These are phyloP conservation scores for Prunus mira DNA, from an alignment of 306 rosid species.

Conservation along the genomic window DNA sequence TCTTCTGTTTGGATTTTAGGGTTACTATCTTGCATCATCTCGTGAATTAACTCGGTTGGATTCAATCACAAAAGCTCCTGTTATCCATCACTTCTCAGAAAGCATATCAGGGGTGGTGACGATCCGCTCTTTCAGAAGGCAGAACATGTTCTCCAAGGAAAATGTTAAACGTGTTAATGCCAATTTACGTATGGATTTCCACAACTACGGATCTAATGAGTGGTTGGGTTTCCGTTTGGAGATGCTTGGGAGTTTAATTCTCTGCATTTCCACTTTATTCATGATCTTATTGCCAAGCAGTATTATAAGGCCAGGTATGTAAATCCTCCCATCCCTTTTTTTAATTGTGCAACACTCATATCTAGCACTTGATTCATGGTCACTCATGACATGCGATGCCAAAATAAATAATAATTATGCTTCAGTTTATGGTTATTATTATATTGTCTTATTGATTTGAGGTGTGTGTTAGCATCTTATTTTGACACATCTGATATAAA, in stretches of 20 bases:
- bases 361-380: not conserved
- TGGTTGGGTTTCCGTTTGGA: conserved; percentile 96
- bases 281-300: conserved; percentile 86
- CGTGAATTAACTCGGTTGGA: conserved; percentile 90
- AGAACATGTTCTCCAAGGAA: conserved; percentile 48
- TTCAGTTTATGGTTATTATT: not conserved
- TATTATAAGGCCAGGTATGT: conserved; percentile 76
- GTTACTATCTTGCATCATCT: conserved; percentile 78
- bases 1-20: conserved; percentile 36
- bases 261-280: conserved; percentile 75
- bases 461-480: not conserved
- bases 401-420: no score
- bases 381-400: no score
- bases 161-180: conserved; percentile 67
- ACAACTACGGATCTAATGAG: conserved; percentile 83
- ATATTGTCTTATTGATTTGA: not conserved
- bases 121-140: conserved; percentile 65
- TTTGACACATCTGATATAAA: not conserved
- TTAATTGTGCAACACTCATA: no score
- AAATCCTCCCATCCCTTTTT: not conserved
- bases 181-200: conserved; percentile 88
- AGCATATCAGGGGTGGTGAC: conserved; percentile 94
- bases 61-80: conserved; percentile 90
- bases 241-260: conserved; percentile 69
- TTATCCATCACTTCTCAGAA: conserved; percentile 94